Evolutionary conservation across 352 stramenopile genomes (phyloP).

Genomic region (Globisporangium nunn): DNA sequence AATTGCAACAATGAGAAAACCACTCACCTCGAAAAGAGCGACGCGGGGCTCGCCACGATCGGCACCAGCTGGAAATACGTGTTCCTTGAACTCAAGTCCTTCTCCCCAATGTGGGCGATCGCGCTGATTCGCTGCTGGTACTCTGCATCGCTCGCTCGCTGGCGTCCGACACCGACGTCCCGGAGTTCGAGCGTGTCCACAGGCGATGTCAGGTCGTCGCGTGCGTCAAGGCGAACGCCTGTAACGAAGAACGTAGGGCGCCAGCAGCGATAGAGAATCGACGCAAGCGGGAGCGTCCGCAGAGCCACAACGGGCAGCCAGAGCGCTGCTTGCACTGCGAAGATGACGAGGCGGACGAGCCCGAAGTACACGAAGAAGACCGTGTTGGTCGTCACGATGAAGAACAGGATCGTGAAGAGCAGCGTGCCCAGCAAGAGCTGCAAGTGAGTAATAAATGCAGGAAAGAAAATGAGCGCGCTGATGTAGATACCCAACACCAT

Average conservation of each 20-base stretch:
- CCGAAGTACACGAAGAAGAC: conserved; percentile 93
- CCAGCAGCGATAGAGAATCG: conserved; percentile 32
- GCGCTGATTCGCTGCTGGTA: conserved; percentile 6
- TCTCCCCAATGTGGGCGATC: neutral
- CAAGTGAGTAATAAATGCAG: too few species aligned
- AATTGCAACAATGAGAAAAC: neutral
- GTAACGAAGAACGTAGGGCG: conserved; percentile 30
- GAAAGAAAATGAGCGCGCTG: neutral
- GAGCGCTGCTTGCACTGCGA: conserved; percentile 25
- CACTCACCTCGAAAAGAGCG: conserved; percentile 10
- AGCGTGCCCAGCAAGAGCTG: conserved; percentile 90
- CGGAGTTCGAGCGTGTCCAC: conserved; percentile 4
- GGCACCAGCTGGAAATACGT: conserved; percentile 14
- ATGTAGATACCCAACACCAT: neutral
- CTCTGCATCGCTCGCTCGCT: neutral
- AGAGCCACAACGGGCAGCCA: conserved; percentile 52
- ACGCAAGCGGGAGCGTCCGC: conserved; percentile 37
- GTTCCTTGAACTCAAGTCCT: neutral
- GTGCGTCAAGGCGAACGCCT: conserved; percentile 16
- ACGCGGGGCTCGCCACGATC: neutral
- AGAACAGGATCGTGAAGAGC: conserved; percentile 89
- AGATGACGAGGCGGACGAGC: conserved; percentile 52
- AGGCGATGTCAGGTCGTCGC: conserved; percentile 8
- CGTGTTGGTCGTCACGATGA: conserved; percentile 91
- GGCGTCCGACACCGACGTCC: conserved; percentile 7